Percentiles rank a stretch among this genome's conserved stretches.
phyloP scores from a whole-genome alignment of 495 filamentous ascomycete species.

The Baudoinia panamericana region DNA sequence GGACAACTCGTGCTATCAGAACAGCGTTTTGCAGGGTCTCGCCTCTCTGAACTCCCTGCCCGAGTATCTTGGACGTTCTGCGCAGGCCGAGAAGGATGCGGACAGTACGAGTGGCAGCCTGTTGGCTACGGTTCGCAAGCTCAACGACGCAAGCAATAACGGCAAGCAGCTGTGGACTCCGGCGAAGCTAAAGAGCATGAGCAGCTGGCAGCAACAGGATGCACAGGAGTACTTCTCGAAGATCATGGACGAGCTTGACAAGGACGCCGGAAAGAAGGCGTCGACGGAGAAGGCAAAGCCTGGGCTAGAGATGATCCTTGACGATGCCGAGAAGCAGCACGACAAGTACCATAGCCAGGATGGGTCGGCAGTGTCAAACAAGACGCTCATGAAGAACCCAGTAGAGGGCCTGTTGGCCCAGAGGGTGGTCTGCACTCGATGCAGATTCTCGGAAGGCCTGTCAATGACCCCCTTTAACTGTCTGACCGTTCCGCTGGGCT shows the following conservation, averaged over 20 bases:
- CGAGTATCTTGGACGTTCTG: constrained; percentile 36
- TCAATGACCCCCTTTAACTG: constrained; percentile 88
- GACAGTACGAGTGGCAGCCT: constrained; percentile 43
- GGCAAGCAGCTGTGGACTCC: constrained; percentile 69
- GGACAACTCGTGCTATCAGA: constrained; percentile 95
- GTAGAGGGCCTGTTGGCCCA: constrained; percentile 82
- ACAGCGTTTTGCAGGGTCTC: constrained; percentile 78
- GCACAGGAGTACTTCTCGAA: constrained; percentile 96
- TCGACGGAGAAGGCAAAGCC: not conserved
- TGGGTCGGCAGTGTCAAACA: constrained; percentile 17
- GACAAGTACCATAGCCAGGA: not conserved
- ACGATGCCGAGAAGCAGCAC: constrained; percentile 23
- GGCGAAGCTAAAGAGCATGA: constrained; percentile 67
- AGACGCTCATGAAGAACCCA: constrained; percentile 40
- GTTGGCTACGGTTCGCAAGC: constrained; percentile 45
- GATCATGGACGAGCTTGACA: constrained; percentile 73
- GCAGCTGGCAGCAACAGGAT: constrained; percentile 92
- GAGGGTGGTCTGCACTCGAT: constrained; percentile 73
- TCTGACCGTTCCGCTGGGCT: constrained; percentile 60
- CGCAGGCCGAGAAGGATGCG: constrained; percentile 3
- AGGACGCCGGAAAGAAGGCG: constrained; percentile 24
- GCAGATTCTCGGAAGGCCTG: constrained; percentile 75
- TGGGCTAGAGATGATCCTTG: constrained; percentile 32
- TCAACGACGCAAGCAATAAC: constrained; percentile 54
- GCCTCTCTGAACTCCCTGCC: constrained; percentile 58